Evolutionary conservation across 345 rosid genomes (phyloP).

Genomic region (Noccaea bulbosa): DNA sequence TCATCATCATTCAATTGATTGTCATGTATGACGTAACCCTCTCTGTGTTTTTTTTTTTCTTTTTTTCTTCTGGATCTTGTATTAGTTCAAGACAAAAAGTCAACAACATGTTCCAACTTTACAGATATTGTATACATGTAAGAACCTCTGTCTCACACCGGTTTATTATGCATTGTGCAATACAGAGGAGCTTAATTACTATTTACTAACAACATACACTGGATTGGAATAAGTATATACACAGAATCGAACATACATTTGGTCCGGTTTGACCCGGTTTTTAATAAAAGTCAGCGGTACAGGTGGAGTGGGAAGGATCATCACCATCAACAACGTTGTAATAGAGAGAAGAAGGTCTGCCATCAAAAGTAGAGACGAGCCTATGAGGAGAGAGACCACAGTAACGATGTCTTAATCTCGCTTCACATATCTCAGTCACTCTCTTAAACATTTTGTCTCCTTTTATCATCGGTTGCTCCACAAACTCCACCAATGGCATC

Average conservation of each 20-base stretch:
- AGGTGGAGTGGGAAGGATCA: slow-evolving; percentile 37
- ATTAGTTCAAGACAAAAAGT: slow-evolving; percentile 33
- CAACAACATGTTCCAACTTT: slow-evolving; percentile 43
- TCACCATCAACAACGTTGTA: slow-evolving; percentile 62
- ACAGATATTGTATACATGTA: slow-evolving; percentile 44
- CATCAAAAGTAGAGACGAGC: slow-evolving; percentile 78
- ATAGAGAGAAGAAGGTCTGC: slow-evolving; percentile 71
- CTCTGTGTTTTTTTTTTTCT: neutral
- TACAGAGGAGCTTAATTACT: neutral
- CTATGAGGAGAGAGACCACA: slow-evolving; percentile 79
- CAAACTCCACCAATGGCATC: slow-evolving; percentile 86
- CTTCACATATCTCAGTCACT: slow-evolving; percentile 81
- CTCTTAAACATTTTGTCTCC: slow-evolving; percentile 86
- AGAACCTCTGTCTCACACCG: slow-evolving; percentile 38
- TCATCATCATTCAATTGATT: slow-evolving; percentile 36
- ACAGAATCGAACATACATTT: slow-evolving; percentile 1
- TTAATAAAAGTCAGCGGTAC: slow-evolving; percentile 19
- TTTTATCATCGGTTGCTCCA: slow-evolving; percentile 77
- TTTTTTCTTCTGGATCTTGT: neutral
- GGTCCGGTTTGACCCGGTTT: slow-evolving; percentile 15
- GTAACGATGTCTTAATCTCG: slow-evolving; percentile 63
- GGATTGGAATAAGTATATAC: slow-evolving; percentile 22
- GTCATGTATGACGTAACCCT: slow-evolving; percentile 29
- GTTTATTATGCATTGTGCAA: neutral
- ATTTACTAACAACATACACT: slow-evolving; percentile 5